Evolutionary conservation across 352 stramenopile species (phyloP), one percentile per base, ranked within the genome.

Genomic region (Aphanomyces invadans): DNA sequence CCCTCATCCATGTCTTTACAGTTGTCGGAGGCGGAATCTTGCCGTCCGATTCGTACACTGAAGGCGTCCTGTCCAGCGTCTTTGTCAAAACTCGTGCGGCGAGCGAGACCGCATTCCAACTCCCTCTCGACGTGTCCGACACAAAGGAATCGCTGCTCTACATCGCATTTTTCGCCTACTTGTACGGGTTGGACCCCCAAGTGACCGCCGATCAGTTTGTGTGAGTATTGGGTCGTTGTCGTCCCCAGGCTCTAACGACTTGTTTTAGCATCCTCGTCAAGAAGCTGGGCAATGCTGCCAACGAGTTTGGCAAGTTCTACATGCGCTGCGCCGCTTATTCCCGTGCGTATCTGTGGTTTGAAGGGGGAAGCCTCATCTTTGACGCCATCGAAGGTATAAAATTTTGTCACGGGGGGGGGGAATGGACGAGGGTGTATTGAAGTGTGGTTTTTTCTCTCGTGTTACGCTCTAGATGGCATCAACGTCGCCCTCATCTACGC

Each of bases 201-300:
- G 19, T 42, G 26, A 21, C 44, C 17, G 51, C 9, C 55, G 21
- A 59, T 72, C 44, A 19, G 39, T 73, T 32, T 46, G 31, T n/a
- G 42, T 48, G 19, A 9, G 23, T 71, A 52, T 39, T 9, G 56
- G 0, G 15, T 12, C 45, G 1, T n/a, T n/a, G n/a, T n/a, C n/a
- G n/a, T n/a, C n/a, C n/a, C 12, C 23, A 10, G 25, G 32, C 39
- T 48, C 49, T 33, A 48, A 15, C 63, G 10, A 54, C 39, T 10
- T 71, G 61, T 71, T 64, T 33, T 74, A 92, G 84, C 31, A 62
- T 86, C 39, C 62, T 94, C 57, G 90, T 94, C 81, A 94, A 92
- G 66, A 94, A 94, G 49, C 70, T 94, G 0, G 85, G 85, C n/a
- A 94, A 94, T 32, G 77, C 83, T 1, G 89, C 81, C 39, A 94